Percentiles rank a stretch among this genome's conserved stretches.
Evolutionary conservation across 2,329 filamentous ascomycete species (phyloP).

Genomic region (Neofusicoccum laricinum): DNA sequence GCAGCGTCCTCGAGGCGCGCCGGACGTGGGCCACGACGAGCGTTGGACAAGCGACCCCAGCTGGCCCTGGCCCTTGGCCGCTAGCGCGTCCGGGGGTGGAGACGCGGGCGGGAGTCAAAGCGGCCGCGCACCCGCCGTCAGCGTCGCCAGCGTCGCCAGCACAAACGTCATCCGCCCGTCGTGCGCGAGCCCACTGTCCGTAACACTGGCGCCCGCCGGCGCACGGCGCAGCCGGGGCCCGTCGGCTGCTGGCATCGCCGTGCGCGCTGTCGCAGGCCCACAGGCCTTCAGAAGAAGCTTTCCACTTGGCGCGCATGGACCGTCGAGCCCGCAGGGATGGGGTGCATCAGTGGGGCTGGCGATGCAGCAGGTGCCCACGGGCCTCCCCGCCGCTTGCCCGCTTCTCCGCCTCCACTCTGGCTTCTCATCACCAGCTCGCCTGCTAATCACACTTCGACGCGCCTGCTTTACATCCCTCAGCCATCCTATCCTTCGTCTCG

Average conservation of each 20-base stretch:
- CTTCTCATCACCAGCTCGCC: no score
- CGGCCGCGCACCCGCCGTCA: neutral
- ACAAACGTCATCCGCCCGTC: neutral
- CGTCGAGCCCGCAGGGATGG: neutral
- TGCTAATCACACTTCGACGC: no score
- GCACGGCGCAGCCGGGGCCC: no score
- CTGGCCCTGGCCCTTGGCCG: neutral
- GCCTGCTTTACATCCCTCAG: no score
- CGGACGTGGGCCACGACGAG: neutral
- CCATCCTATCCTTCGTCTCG: neutral
- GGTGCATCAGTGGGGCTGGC: neutral
- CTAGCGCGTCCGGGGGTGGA: slow-evolving; percentile 7
- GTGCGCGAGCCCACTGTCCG: no score
- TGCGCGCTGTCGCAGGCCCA: no score
- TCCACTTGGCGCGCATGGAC: neutral
- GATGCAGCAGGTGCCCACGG: neutral
- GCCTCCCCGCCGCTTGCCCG: neutral
- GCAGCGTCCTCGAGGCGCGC: neutral
- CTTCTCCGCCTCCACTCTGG: neutral
- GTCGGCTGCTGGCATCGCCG: no score
- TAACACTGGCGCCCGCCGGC: no score
- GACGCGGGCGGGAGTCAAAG: slow-evolving; percentile 9
- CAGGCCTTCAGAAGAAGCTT: neutral
- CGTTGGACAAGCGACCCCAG: neutral
- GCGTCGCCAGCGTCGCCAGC: no score